A percentile compares a stretch with the other conserved stretches of the same genome.
Conservation (phyloP, 179 eudicot genomes). For the Spinacia oleracea region DNA sequence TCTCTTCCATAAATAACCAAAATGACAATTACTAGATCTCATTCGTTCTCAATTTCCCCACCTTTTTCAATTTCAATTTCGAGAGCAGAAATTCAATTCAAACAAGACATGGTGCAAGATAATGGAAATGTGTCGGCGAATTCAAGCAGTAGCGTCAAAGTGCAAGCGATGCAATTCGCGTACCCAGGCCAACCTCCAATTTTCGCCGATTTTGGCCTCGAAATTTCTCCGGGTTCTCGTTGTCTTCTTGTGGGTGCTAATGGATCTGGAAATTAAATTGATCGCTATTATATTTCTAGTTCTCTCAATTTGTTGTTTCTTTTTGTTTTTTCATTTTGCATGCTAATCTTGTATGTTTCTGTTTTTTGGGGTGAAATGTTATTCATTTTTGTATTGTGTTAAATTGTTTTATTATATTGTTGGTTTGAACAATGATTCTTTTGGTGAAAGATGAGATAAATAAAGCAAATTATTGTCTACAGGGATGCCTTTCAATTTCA, state of each 20-base stretch:
- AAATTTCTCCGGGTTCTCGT: constrained; percentile 67
- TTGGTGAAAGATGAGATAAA: too few species aligned
- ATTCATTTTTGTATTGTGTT: neutral
- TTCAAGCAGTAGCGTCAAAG: constrained; percentile 38
- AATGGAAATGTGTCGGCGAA: neutral
- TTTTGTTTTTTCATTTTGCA: neutral
- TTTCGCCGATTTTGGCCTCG: constrained; percentile 66
- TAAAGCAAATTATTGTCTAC: too few species aligned
- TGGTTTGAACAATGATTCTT: neutral
- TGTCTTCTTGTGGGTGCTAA: constrained; percentile 98
- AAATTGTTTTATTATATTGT: too few species aligned
- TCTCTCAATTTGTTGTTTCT: neutral
- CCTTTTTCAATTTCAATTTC: neutral
- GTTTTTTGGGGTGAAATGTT: neutral
- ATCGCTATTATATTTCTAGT: neutral
- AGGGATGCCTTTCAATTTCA: too few species aligned
- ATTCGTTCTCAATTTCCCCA: too few species aligned
- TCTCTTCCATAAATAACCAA: neutral
- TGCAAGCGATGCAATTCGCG: constrained; percentile 79
- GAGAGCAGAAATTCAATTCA: neutral
- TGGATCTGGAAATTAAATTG: constrained; percentile 76
- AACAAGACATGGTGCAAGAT: constrained; percentile 34
- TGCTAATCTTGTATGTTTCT: too few species aligned
- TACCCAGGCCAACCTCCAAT: constrained; percentile 65
- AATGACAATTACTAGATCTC: neutral